phyloP scores from a whole-genome alignment of 129 eudicot species.

The Logfia minima region DNA sequence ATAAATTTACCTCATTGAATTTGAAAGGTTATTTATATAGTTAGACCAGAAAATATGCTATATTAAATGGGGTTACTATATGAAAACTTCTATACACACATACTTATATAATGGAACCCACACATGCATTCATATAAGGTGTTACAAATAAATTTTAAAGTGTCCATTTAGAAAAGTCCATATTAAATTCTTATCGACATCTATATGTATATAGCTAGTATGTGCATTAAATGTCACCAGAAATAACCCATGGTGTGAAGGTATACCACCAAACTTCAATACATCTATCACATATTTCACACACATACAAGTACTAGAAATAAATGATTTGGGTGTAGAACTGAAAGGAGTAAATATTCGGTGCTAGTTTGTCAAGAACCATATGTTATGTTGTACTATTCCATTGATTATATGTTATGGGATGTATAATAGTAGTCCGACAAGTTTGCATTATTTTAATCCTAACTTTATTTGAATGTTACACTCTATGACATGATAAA shows the following conservation, averaged over 20 bases:
- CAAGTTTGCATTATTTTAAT: conserved; percentile 24
- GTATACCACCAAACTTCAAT: conserved; percentile 16
- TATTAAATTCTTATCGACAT: not conserved
- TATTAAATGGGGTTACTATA: no score
- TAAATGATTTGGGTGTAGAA: conserved; percentile 38
- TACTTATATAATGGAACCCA: no score
- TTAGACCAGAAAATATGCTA: not conserved
- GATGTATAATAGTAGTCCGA: conserved; percentile 35
- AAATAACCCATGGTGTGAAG: not conserved
- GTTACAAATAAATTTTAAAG: no score
- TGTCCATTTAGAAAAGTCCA: no score
- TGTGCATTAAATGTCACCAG: conserved; percentile 11
- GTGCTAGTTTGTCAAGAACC: conserved; percentile 30
- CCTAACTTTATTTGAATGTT: conserved; percentile 23
- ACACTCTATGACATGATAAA: conserved; percentile 33
- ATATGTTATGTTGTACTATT: conserved; percentile 37
- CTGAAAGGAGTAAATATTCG: conserved; percentile 30
- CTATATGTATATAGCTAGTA: not conserved
- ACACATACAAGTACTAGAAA: conserved; percentile 31
- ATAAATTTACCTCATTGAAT: not conserved
- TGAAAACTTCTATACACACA: no score
- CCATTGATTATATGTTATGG: conserved; percentile 41
- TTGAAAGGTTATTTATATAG: no score
- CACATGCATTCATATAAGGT: no score
- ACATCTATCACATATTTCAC: conserved; percentile 22